Evolutionary conservation across 2,329 filamentous ascomycete genomes (phyloP).

Genomic region (Fusarium mundagurra): DNA sequence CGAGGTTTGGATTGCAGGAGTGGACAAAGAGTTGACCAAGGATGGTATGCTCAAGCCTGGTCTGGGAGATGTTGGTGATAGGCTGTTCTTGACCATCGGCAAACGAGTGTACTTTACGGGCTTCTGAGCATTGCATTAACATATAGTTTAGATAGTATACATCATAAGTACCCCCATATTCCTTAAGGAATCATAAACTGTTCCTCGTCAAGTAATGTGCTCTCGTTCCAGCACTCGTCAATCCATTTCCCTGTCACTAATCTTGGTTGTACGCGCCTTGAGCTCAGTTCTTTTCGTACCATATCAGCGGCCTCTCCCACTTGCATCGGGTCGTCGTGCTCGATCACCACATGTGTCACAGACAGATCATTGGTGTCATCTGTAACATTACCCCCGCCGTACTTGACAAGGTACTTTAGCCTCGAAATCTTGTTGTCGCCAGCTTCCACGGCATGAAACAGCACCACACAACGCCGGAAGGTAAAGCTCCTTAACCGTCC

Average conservation of each 20-base stretch:
- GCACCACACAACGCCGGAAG: slow-evolving; percentile 59
- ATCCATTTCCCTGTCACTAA: slow-evolving; percentile 79
- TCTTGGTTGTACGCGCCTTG: slow-evolving; percentile 66
- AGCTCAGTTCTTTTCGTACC: slow-evolving; percentile 59
- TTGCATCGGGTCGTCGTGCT: slow-evolving; percentile 52
- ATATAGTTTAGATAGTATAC: slow-evolving; percentile 35
- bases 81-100: slow-evolving; percentile 87
- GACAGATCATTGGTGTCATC: slow-evolving; percentile 59
- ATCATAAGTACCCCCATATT: slow-evolving; percentile 26
- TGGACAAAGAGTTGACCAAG: slow-evolving; percentile 79
- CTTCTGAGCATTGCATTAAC: slow-evolving; percentile 19
- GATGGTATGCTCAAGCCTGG: slow-evolving; percentile 92
- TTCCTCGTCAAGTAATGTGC: slow-evolving; percentile 84
- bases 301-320: slow-evolving; percentile 51
- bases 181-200: slow-evolving; percentile 52
- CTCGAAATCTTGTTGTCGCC: slow-evolving; percentile 51
- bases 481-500: slow-evolving; percentile 59
- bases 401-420: slow-evolving; percentile 68
- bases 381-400: slow-evolving; percentile 72
- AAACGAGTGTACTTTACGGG: slow-evolving; percentile 63
- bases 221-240: slow-evolving; percentile 80
- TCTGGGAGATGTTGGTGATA: slow-evolving; percentile 88
- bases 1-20: slow-evolving; percentile 83
- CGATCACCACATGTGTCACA: slow-evolving; percentile 78
- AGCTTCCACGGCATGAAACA: slow-evolving; percentile 49